Evolutionary conservation across 495 filamentous ascomycete genomes (phyloP).

Genomic region (Penicillium salamii): DNA sequence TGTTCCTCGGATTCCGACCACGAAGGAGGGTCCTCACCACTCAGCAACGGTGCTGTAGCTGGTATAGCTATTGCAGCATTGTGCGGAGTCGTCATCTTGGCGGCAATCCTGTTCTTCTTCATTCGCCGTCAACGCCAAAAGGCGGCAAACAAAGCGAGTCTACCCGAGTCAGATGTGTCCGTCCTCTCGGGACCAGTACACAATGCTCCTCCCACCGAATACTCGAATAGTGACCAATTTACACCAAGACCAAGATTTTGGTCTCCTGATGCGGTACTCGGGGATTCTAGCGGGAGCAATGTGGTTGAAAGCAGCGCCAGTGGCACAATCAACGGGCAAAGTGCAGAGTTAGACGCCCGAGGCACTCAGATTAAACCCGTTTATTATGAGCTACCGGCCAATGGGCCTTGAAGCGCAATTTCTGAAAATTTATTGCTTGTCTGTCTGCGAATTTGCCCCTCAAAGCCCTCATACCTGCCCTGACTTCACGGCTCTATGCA

Average conservation of each 20-base stretch:
- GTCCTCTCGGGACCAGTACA: conserved; percentile 16
- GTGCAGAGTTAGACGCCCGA: conserved; percentile 14
- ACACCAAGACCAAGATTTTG: background rate
- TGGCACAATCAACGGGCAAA: conserved; percentile 7
- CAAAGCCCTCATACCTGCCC: too few relatives aligned
- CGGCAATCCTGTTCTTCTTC: conserved; percentile 11
- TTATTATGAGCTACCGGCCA: conserved; percentile 14
- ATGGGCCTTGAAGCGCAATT: background rate
- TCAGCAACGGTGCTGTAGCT: conserved; percentile 29
- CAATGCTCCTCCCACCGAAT: conserved; percentile 6
- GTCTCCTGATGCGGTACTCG: conserved; percentile 16
- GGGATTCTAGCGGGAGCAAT: conserved; percentile 1
- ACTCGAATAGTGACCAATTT: background rate
- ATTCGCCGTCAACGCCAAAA: conserved; percentile 19
- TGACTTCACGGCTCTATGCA: too few relatives aligned
- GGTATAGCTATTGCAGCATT: conserved; percentile 24
- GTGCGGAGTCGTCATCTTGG: conserved; percentile 15
- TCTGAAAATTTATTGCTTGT: too few relatives aligned
- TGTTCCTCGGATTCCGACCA: conserved; percentile 6
- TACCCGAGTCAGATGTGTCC: conserved; percentile 10
- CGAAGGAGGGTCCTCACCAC: conserved; percentile 4
- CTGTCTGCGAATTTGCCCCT: too few relatives aligned
- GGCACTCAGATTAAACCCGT: conserved; percentile 16
- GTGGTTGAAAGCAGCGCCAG: conserved; percentile 8
- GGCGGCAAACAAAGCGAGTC: conserved; percentile 9